A percentile compares a stretch with the other conserved stretches of the same genome.
phyloP scores from a whole-genome alignment of 345 rosid species.

The Eucalyptus pauciflora region DNA sequence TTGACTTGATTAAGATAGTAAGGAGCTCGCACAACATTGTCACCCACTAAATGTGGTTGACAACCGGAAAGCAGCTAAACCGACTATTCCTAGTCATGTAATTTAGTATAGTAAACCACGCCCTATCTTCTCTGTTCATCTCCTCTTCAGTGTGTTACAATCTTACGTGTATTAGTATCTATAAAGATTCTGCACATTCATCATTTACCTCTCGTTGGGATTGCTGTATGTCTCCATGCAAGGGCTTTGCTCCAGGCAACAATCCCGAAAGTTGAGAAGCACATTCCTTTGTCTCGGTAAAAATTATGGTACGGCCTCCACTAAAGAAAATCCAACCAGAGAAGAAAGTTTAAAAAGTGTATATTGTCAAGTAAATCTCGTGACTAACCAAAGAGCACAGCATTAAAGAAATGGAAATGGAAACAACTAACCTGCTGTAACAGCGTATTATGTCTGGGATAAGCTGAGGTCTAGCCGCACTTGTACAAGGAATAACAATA shows the following conservation, averaged over 20 bases:
- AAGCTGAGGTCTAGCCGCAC: slow-evolving; percentile 60
- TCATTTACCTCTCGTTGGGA: slow-evolving; percentile 75
- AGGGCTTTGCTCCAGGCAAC: slow-evolving; percentile 77
- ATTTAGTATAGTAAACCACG: not conserved
- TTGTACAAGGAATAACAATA: slow-evolving; percentile 69
- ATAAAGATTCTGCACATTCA: not conserved
- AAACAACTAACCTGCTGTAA: slow-evolving; percentile 64
- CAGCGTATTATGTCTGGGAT: slow-evolving; percentile 91
- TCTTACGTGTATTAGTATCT: not conserved
- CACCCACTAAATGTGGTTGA: not conserved
- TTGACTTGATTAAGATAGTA: not conserved
- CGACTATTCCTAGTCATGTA: not conserved
- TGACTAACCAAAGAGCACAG: not conserved
- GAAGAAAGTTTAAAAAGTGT: not conserved
- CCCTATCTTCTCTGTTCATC: not conserved
- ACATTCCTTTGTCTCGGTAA: slow-evolving; percentile 78
- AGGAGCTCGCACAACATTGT: not conserved
- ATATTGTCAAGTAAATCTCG: not conserved
- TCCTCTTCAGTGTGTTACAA: not conserved
- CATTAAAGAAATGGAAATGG: not conserved
- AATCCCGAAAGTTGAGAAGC: slow-evolving; percentile 86
- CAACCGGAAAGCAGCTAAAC: not conserved
- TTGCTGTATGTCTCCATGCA: slow-evolving; percentile 96
- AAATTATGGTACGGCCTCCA: slow-evolving; percentile 90
- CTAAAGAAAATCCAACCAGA: slow-evolving; percentile 21